A percentile compares a stretch with the other conserved stretches of the same genome.
phyloP scores from a whole-genome alignment of 2,329 filamentous ascomycete genomes.

The Paecilomyces sp. region DNA sequence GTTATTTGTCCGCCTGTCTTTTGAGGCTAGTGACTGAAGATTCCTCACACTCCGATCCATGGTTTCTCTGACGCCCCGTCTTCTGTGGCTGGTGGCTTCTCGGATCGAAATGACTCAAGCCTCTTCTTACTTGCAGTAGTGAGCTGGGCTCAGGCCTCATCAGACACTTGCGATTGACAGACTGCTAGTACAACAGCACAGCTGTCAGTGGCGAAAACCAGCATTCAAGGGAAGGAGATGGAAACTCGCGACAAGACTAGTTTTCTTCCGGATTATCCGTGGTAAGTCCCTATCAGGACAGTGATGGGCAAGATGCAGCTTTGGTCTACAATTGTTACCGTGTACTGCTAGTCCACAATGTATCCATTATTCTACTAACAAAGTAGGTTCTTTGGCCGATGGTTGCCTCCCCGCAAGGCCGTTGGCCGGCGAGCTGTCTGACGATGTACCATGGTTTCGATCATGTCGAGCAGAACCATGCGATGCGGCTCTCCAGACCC shows the following conservation, averaged over 20 bases:
- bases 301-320: not conserved
- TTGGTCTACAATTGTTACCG: not conserved
- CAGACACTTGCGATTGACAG: not conserved
- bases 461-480: not conserved
- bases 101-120: not conserved
- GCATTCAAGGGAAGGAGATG: not conserved
- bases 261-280: not conserved
- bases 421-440: not conserved
- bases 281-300: not conserved
- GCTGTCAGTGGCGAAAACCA: not conserved
- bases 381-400: not conserved
- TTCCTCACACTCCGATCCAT: not conserved
- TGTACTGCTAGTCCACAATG: not conserved
- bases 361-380: not conserved
- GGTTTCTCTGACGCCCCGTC: not conserved
- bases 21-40: not conserved
- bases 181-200: not conserved
- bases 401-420: not conserved
- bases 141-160: not conserved
- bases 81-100: not conserved
- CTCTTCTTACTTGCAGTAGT: not conserved
- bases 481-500: not conserved
- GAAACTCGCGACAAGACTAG: not conserved
- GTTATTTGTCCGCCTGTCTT: not conserved
- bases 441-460: not conserved